phyloP scores from a whole-genome alignment of 2,329 filamentous ascomycete species.

The Beauveria varroae region DNA sequence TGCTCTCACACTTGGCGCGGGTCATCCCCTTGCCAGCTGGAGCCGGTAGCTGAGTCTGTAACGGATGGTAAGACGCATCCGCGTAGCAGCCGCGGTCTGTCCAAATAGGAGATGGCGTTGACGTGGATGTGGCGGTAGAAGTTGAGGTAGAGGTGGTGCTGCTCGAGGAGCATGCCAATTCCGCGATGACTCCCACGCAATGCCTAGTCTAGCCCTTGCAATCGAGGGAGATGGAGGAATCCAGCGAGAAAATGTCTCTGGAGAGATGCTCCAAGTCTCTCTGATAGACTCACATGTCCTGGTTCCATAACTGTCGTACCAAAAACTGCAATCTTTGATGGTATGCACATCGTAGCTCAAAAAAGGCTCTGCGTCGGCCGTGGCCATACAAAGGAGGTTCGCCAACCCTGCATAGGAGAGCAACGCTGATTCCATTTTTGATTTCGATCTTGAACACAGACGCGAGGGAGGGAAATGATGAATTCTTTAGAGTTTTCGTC shows the following conservation, averaged over 20 bases:
- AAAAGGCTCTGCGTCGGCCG: neutral
- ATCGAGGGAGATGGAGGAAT: neutral
- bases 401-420: neutral
- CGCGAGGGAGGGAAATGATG: too few species aligned
- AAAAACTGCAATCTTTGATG: slow-evolving; percentile 4
- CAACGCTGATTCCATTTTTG: neutral
- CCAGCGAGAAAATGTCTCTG: neutral
- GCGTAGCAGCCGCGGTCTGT: slow-evolving; percentile 1
- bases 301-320: neutral
- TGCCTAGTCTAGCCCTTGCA: neutral
- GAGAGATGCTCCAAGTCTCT: neutral
- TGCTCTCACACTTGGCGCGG: neutral
- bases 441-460: too few species aligned
- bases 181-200: neutral
- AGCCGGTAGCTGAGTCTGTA: neutral
- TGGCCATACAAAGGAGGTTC: neutral
- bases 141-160: neutral
- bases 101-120: neutral
- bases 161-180: neutral
- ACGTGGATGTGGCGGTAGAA: neutral
- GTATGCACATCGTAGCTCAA: neutral
- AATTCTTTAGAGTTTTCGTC: too few species aligned
- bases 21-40: neutral
- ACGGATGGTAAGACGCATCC: neutral
- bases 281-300: neutral